Base-by-base conservation (phyloP, 805 yeast genomes). In the Candida montana region DNA sequence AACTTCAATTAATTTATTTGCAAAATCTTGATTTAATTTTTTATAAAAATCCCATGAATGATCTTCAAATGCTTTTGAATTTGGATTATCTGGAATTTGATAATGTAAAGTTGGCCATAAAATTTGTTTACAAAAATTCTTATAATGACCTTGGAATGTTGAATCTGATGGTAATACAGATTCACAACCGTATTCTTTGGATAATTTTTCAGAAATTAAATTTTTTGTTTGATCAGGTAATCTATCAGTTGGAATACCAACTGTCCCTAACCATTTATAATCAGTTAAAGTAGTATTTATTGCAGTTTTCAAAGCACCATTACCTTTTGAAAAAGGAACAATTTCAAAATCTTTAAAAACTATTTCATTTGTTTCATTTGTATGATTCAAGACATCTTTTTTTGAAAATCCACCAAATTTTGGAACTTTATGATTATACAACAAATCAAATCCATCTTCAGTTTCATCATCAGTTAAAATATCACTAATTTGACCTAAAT, bases 81-180 rank as follows among this genome's bases (percentile, higher is more conserved):
- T 86, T 39, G 96, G 95, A 57, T 90, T 82, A 61, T 93, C 98
- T 0, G 98, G 98, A 30, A 91, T 86, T 61, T 91, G 96, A 59
- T 93, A 93, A 41, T 79, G 86, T 48, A 93, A 72, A 2, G 96
- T 87, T 26, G 99, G 99, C 98, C 98, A 93, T 47, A 93, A 67
- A 31, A 93, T 86, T 55, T 90, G 95, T 62, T 93, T 93, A 62
- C 97, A 91, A 61, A 84, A 93, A 39, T 87, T 85, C 44, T 79
- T 79, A 62, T 93, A 93, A 57, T 90, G 96, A 17, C 97, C 97
- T 55, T 83, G 84, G 53, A 88, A 87, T 1, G 88, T 79, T 24
- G 77, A 63, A 61, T 93, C 98, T 50, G 76, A 77, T 3, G 91
- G 80, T 45, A 77, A 78, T 2, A 89, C 85, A 0, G 88, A 78